Evolutionary conservation across 305 asterid species (phyloP).

Genomic region (Rubia occidens): DNA sequence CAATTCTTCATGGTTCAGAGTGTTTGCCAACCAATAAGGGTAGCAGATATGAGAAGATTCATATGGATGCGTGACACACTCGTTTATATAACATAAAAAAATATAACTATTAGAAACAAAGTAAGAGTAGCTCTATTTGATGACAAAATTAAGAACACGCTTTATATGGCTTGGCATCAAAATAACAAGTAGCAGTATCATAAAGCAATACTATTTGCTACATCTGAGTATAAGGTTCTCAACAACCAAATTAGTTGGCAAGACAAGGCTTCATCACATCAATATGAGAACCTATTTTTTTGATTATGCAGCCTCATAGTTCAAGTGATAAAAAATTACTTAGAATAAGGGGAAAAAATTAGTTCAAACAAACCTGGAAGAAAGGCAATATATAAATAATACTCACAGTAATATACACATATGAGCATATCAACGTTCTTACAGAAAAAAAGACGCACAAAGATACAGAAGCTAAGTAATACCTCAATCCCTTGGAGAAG

Average conservation of each 20-base stretch:
- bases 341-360: neutral
- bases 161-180: neutral
- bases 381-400: neutral
- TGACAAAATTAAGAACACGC: neutral
- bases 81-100: neutral
- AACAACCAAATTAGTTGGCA: neutral
- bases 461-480: neutral
- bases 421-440: neutral
- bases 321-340: neutral
- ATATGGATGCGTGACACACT: neutral
- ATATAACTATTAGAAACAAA: neutral
- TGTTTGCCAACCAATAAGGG: neutral
- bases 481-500: too few relatives aligned
- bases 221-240: neutral
- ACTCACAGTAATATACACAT: neutral
- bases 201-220: neutral
- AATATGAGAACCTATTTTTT: neutral
- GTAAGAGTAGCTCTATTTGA: neutral
- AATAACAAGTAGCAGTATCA: neutral
- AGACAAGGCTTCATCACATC: neutral
- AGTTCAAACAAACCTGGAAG: constrained; percentile 1
- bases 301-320: neutral
- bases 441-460: neutral
- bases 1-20: neutral
- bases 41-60: neutral